Conservation (phyloP, 495 filamentous ascomycete genomes). For the Schizothecium vesticola region DNA sequence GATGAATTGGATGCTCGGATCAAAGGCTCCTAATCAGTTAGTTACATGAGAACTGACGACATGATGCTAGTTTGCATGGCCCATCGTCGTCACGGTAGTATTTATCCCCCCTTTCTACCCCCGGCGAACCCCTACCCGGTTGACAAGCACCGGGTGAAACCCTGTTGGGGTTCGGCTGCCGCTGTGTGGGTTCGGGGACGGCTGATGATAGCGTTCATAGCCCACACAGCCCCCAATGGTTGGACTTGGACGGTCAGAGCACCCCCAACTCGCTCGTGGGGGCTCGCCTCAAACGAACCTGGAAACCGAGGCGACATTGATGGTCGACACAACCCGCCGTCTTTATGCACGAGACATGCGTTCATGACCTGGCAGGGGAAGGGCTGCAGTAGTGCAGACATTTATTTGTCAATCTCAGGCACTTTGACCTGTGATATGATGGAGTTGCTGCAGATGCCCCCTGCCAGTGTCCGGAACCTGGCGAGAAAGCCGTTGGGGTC, state of each 20-base stretch:
- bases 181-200: background rate
- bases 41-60: background rate
- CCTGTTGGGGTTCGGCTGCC: background rate
- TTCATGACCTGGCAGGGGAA: background rate
- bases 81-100: background rate
- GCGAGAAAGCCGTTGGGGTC: background rate
- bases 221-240: background rate
- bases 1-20: background rate
- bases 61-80: background rate
- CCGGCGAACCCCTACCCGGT: background rate
- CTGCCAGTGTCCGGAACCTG: background rate
- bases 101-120: background rate
- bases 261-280: background rate
- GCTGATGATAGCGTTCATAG: background rate
- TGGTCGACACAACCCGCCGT: background rate
- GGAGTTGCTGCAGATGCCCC: background rate
- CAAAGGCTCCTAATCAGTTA: too few species aligned
- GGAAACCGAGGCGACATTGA: background rate
- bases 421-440: background rate
- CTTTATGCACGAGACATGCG: background rate
- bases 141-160: background rate
- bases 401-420: background rate
- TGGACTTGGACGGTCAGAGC: background rate
- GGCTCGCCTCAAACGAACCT: background rate
- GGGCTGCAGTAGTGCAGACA: background rate